Conservation (phyloP, 2,329 filamentous ascomycete species). For the Septoria linicola region DNA sequence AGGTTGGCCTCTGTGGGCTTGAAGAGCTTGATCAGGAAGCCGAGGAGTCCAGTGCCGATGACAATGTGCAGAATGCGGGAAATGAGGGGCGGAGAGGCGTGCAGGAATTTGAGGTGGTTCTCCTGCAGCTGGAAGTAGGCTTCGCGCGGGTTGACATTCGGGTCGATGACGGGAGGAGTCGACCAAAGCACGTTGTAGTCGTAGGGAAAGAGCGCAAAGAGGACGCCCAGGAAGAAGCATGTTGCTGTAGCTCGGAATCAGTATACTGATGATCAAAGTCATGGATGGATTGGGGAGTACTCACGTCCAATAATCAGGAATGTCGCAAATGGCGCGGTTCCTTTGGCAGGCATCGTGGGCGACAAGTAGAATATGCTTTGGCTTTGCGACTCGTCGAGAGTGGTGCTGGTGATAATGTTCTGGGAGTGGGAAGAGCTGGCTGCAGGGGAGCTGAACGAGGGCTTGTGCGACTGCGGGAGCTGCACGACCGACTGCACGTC, state of each 20-base stretch:
- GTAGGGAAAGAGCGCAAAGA: constrained; percentile 96
- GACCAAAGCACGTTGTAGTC: constrained; percentile 88
- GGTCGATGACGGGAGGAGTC: constrained; percentile 46
- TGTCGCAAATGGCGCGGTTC: constrained; percentile 70
- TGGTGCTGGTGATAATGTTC: no score
- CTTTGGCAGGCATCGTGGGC: constrained; percentile 33
- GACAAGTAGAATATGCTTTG: neutral
- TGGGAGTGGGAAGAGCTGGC: no score
- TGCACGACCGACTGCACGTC: no score
- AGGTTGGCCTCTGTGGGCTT: constrained; percentile 90
- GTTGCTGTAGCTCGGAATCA: constrained; percentile 49
- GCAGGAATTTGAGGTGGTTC: constrained; percentile 84
- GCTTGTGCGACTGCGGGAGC: no score
- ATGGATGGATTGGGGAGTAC: constrained; percentile 40
- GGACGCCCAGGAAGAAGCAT: constrained; percentile 96
- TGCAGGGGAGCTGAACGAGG: no score
- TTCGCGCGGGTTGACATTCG: constrained; percentile 42
- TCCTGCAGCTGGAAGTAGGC: constrained; percentile 83
- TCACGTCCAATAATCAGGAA: constrained; percentile 95
- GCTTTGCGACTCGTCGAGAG: no score
- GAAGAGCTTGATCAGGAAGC: constrained; percentile 94
- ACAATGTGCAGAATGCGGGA: constrained; percentile 91
- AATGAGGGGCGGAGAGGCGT: constrained; percentile 88
- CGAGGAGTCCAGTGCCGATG: constrained; percentile 79
- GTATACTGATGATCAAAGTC: neutral